phyloP scores from a whole-genome alignment of 2,329 filamentous ascomycete genomes.

The Lasiodiplodia hormozganensis region DNA sequence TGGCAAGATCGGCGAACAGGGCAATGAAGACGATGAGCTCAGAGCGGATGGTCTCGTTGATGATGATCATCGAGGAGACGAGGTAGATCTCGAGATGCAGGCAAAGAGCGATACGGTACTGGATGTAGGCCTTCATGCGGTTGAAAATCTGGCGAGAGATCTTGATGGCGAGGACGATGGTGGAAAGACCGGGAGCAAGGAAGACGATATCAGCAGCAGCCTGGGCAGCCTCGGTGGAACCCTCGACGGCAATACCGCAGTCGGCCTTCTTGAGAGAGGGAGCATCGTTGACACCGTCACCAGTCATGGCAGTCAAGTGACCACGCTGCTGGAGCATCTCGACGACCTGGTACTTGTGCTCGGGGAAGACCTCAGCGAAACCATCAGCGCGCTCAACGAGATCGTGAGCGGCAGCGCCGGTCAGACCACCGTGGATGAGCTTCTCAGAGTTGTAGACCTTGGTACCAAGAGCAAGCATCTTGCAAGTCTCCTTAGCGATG shows the following conservation, averaged over 20 bases:
- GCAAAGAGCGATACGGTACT: conserved; percentile 78
- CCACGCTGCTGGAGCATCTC: conserved; percentile 78
- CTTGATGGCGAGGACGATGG: conserved; percentile 77
- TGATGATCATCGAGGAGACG: conserved; percentile 78
- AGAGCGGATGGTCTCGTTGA: conserved; percentile 76
- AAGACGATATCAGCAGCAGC: conserved; percentile 77
- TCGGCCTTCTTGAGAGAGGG: conserved; percentile 77
- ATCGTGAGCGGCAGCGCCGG: conserved; percentile 76
- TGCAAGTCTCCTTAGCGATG: conserved; percentile 82
- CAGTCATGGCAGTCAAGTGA: conserved; percentile 77
- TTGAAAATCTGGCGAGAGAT: conserved; percentile 77
- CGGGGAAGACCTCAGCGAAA: conserved; percentile 76
- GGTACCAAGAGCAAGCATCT: conserved; percentile 79
- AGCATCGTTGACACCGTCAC: conserved; percentile 77
- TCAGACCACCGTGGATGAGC: conserved; percentile 77
- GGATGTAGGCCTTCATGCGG: conserved; percentile 79
- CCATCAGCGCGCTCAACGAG: conserved; percentile 77
- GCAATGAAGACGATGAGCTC: conserved; percentile 81
- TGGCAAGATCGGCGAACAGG: conserved; percentile 79
- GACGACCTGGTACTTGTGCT: conserved; percentile 79
- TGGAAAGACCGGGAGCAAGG: conserved; percentile 74
- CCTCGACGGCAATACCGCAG: conserved; percentile 76
- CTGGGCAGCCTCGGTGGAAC: conserved; percentile 74
- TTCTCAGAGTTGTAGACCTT: conserved; percentile 84
- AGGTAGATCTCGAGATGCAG: conserved; percentile 79